Percentiles rank a stretch among this genome's conserved stretches.
Conservation (phyloP, 2,329 filamentous ascomycete species). For the Rutstroemia sp. region DNA sequence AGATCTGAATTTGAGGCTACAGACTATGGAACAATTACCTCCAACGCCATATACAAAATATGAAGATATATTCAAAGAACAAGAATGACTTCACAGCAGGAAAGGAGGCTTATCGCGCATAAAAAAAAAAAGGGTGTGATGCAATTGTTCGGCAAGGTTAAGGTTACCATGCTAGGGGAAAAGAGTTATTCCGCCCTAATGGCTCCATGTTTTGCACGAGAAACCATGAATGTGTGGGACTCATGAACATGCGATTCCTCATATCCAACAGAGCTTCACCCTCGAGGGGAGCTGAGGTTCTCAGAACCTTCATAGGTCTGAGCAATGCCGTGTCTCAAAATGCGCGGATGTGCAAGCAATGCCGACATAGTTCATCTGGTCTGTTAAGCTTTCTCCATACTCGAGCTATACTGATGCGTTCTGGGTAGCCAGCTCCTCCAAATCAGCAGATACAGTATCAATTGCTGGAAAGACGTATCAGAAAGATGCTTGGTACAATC, state of each 20-base stretch:
- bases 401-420: background rate
- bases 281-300: constrained; percentile 9
- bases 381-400: constrained; percentile 13
- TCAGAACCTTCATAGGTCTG: constrained; percentile 19
- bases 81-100: background rate
- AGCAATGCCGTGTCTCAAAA: constrained; percentile 14
- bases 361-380: constrained; percentile 22
- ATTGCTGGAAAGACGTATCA: constrained; percentile 48
- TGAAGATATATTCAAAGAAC: background rate
- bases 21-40: background rate
- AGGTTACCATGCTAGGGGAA: too few relatives aligned
- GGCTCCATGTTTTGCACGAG: too few relatives aligned
- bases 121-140: too few relatives aligned
- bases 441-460: background rate
- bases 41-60: background rate
- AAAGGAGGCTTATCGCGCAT: too few relatives aligned
- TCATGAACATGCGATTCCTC: constrained; percentile 20
- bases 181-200: too few relatives aligned
- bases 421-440: background rate
- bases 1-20: background rate
- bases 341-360: constrained; percentile 20
- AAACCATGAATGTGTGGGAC: background rate
- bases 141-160: too few relatives aligned
- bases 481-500: constrained; percentile 80
- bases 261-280: constrained; percentile 12